Conservation (phyloP, 768 basidiomycete genomes). For the Mycena alexandri region DNA sequence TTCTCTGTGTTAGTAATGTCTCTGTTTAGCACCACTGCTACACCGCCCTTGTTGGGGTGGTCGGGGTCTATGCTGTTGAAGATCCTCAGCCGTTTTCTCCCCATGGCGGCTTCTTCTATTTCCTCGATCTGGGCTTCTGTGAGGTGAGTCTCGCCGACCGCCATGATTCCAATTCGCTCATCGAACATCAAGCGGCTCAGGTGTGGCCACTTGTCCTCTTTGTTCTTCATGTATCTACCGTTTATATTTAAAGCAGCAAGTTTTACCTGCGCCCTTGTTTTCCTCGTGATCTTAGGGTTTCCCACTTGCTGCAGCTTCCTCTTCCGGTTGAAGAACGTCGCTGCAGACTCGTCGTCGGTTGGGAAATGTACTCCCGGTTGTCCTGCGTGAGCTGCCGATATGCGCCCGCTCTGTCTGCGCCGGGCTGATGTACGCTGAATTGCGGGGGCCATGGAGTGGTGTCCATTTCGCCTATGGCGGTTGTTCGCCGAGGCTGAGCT, state of each 20-base stretch:
- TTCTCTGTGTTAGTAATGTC: slow-evolving; percentile 26
- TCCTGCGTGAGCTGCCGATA: neutral
- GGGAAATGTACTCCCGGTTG: neutral
- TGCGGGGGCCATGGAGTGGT: too few relatives aligned
- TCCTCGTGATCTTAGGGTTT: slow-evolving; percentile 1
- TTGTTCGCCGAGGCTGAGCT: too few relatives aligned
- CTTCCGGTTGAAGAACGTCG: neutral
- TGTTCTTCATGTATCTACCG: slow-evolving; percentile 18
- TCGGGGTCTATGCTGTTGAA: slow-evolving; percentile 15
- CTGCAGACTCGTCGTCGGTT: neutral
- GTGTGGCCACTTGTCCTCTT: too few relatives aligned
- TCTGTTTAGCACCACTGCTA: slow-evolving; percentile 37
- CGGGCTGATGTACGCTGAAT: too few relatives aligned
- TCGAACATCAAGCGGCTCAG: slow-evolving; percentile 30
- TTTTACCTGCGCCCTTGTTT: slow-evolving; percentile 20
- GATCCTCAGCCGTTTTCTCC: neutral
- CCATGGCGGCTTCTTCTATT: slow-evolving; percentile 2
- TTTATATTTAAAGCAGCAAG: slow-evolving; percentile 34
- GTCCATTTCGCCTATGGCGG: too few relatives aligned
- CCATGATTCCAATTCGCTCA: slow-evolving; percentile 29
- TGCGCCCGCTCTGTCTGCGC: too few relatives aligned
- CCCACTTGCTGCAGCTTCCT: slow-evolving; percentile 2
- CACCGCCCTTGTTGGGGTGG: slow-evolving; percentile 18
- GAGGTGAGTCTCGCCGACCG: slow-evolving; percentile 35
- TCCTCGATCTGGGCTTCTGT: slow-evolving; percentile 19